Base-by-base conservation (phyloP, 2,329 filamentous ascomycete genomes). In the Raffaelea albimanens region DNA sequence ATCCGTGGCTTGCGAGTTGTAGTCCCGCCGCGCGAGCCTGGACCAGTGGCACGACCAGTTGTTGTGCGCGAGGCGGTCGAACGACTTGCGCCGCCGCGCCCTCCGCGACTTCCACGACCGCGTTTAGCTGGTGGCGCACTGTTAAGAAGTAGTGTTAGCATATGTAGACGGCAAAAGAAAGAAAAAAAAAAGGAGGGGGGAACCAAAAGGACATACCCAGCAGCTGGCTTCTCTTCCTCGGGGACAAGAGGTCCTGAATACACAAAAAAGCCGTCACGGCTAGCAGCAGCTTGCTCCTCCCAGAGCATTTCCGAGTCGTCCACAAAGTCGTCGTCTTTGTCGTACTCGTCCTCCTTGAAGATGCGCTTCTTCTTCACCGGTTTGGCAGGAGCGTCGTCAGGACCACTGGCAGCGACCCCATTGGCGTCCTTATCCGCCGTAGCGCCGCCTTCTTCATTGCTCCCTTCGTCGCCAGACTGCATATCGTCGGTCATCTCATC, bases 241-340 rank as follows among this genome's bases (percentile, higher is more conserved):
- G 85, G 85, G 20, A 97, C 78, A 42, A 98, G 71, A 9, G 91
- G 91, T 3, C 93, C 93, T 51, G 87, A 94, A 66, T 96, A 98
- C 2, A 98, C 93, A 62, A 97, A 98, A 70, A 97, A 98, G 1
- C 93, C 93, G 61, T 97, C 93, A 57, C 91, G 87, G 55, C 87
- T 91, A 42, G 93, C 90, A 4, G 91, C 89, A 7, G 91, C 91
- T 61, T 95, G 87, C 59, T 95, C 88, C 65, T 97, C 88, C 91
- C 91, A 97, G 1, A 94, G 75, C 60, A 96, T 66, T 63, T 98
- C 93, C 1, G 89, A 94, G 61, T 98, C 93, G 59, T 98, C 93
- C 48, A 91, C 80, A 65, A 91, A 91, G 46, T 84, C 85, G 58
- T 90, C 86, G 43, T 86, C 83, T 58, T 85, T 83, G 60, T 91